Base-by-base conservation (phyloP, 352 stramenopile species). In the Pythium diclinum region DNA sequence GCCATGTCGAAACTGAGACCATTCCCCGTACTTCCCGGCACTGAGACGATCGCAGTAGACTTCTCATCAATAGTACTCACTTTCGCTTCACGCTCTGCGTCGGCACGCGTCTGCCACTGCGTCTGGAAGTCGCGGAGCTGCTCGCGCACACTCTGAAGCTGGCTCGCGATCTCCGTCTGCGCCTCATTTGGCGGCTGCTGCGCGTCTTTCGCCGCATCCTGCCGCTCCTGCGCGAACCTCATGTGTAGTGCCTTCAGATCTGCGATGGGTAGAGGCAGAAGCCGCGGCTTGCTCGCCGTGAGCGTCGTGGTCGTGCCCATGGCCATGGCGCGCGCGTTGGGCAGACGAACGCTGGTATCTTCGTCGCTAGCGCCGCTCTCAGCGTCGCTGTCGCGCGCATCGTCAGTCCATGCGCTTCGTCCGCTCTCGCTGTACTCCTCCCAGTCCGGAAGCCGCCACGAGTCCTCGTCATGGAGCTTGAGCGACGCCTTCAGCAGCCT, bases 391-490 rank as follows among this genome's bases (percentile, higher is more conserved):
- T 55, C 53, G 38, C 46, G 34, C 19, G 9, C 47, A 36, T 61
- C 59, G 34, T 66, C 65, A 9, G 48, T 63, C 65, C 51, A 71
- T 8, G 52, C 67, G 34, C 67, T 85, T 6, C 42, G 44, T 9
- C 64, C 58, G 25, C 67, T 73, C 19, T 83, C 76, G 47, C 76
- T 87, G 58, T 78, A 85, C 61, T 71, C 69, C 21, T 86, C 78
- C 80, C 80, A 89, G 61, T 80, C 63, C 5, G 78, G 80, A 3
- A 89, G 70, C 47, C 66, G 63, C 80, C 80, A 89, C 38, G 65
- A 56, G 32, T 48, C 59, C 55, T 61, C 65, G 55, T 72, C 65
- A 25, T 72, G 58, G 38, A 72, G 59, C 53, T 34, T 16, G 28
- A 59, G 19, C 23, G 56, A 53, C 56, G 58, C 38, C 32, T 42